Evolutionary conservation across 176 grass and related monocot genomes (phyloP), one percentile per base, ranked within the genome.

Genomic region (Olyra latifolia): DNA sequence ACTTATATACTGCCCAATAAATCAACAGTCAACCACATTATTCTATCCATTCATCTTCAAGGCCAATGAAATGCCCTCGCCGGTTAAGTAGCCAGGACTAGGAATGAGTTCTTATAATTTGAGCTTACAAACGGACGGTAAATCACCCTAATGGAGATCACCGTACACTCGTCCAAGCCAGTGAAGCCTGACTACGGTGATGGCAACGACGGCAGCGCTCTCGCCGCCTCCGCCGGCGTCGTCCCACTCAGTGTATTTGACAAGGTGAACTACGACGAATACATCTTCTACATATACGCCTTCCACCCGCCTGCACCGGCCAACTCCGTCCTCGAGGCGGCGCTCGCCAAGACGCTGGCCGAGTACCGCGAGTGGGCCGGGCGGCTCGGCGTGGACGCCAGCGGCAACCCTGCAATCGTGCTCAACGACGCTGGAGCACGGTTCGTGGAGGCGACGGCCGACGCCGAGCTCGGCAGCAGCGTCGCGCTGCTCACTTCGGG

Each of bases 351-450:
- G 11, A 58, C 25, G 77, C n/a, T 87, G 29, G 39, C 17, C 2
- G 38, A 64, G n/a, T 87, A 72, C 77, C 63, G 59, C n/a, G 84
- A 81, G 59, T 86, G 84, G 84, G 77, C 76, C 2, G 84, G 77
- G 2, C 76, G 69, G 2, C 66, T 66, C 8, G 76, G 46, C 35
- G 45, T 20, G 13, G 74, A 80, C 29, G 75, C 29, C 53, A 19
- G 9, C 39, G 77, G 75, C 22, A 7, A n/a, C 28, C 84, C 35
- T 11, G 43, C 22, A 1, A 80, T 80, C 84, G 3, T 74, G 20
- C 84, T 86, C 76, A 86, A 53, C 65, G 84, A 86, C 57, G 76
- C 19, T 0, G 77, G 76, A 10, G 69, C 44, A 14, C 57, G 69
- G 23, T 71, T 77, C 29, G 75, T 85, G 17, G 75, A 61, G 75